Percentiles rank a stretch among this genome's conserved stretches.
Evolutionary conservation across 2,329 filamentous ascomycete genomes (phyloP).

Genomic region (Sporothrix mexicana): DNA sequence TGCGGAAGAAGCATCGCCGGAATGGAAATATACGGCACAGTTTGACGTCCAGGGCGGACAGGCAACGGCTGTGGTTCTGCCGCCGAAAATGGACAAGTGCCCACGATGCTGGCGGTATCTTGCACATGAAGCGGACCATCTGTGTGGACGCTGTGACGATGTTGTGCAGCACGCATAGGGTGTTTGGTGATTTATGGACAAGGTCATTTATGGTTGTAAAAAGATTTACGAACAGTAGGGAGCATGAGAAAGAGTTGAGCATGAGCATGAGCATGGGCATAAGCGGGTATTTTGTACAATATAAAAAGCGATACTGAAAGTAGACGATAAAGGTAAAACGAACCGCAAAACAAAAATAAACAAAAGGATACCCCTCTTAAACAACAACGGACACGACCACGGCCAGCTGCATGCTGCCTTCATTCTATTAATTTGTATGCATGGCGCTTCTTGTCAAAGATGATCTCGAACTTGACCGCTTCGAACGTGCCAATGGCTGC

Average conservation of each 20-base stretch:
- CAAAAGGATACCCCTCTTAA: slow-evolving; percentile 32
- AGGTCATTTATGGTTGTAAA: no score
- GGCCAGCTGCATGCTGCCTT: neutral
- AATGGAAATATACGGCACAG: slow-evolving; percentile 52
- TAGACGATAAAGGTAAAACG: neutral
- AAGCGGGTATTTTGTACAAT: slow-evolving; percentile 4
- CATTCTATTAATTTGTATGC: slow-evolving; percentile 45
- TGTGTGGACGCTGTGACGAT: slow-evolving; percentile 77
- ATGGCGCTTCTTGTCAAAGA: slow-evolving; percentile 66
- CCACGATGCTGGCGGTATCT: slow-evolving; percentile 87
- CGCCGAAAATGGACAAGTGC: slow-evolving; percentile 71
- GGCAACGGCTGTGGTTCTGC: slow-evolving; percentile 53
- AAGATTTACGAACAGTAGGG: no score
- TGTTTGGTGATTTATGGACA: neutral
- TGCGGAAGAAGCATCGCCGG: slow-evolving; percentile 36
- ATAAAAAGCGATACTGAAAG: neutral
- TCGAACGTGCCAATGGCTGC: slow-evolving; percentile 75
- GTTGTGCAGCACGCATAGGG: slow-evolving; percentile 52
- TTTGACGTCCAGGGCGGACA: slow-evolving; percentile 52
- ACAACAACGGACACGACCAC: neutral
- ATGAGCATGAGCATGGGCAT: neutral
- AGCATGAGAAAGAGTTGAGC: no score
- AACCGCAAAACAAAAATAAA: neutral
- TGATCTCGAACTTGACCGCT: slow-evolving; percentile 69
- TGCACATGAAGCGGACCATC: slow-evolving; percentile 65